These are phyloP conservation scores for Senna tora DNA, from an alignment of 306 rosid species.

Conservation along the genomic window DNA sequence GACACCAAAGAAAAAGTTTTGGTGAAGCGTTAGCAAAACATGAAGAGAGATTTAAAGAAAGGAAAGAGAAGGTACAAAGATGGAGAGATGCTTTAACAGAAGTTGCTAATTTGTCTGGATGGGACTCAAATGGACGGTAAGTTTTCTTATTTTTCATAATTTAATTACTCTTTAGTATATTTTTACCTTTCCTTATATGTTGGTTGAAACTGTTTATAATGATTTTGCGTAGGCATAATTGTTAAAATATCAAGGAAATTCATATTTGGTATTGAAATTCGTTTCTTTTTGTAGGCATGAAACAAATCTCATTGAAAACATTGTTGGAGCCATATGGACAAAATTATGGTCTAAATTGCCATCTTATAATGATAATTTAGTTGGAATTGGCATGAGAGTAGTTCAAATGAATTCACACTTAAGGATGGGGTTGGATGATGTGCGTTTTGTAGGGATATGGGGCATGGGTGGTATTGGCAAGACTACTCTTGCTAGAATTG, in stretches of 20 bases:
- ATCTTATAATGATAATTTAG: not conserved
- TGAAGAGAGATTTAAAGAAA: not conserved
- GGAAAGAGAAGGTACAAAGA: not conserved
- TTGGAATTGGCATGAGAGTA: not conserved
- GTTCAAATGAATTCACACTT: not conserved
- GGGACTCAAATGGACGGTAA: not conserved
- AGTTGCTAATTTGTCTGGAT: not conserved
- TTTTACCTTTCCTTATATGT: not conserved
- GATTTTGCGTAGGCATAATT: no score
- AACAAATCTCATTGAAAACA: not conserved
- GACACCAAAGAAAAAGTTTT: not conserved
- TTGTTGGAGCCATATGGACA: not conserved
- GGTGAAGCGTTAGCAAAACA: not conserved
- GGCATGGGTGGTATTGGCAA: not conserved
- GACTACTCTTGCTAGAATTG: not conserved
- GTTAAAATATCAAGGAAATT: no score
- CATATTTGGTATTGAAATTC: not conserved
- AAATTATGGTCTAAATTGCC: not conserved
- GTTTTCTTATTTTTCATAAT: not conserved
- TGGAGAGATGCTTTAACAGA: not conserved
- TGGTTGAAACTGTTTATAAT: no score
- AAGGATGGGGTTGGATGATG: not conserved
- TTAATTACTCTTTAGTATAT: not conserved
- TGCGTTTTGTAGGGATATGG: conserved; percentile 7
- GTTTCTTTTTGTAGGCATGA: not conserved